Conservation (phyloP, 2,329 filamentous ascomycete species). For the Thermothelomyces thermophilus region DNA sequence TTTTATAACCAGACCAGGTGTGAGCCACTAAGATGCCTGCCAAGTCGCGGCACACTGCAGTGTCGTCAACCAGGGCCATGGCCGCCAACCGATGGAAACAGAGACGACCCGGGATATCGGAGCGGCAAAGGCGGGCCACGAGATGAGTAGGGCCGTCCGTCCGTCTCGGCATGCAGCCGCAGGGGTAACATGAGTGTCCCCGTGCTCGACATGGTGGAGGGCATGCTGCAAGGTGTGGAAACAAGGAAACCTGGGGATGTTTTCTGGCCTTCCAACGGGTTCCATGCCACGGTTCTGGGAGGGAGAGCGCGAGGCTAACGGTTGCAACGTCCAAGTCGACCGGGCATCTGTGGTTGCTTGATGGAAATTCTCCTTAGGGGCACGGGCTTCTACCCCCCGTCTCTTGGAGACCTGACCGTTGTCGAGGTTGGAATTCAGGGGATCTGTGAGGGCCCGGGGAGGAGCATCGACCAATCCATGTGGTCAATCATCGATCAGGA, state of each 20-base stretch:
- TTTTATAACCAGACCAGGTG: not conserved
- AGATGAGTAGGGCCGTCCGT: not conserved
- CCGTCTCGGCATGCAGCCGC: not conserved
- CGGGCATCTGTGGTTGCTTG: not conserved
- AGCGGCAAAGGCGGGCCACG: not conserved
- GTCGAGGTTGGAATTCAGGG: no score
- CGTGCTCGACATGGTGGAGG: not conserved
- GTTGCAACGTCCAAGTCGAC: not conserved
- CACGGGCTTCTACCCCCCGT: conserved; percentile 15
- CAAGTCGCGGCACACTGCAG: not conserved
- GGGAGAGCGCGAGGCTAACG: not conserved
- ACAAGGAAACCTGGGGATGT: not conserved
- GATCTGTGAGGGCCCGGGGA: not conserved
- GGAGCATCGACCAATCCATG: conserved; percentile 14
- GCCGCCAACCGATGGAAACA: not conserved
- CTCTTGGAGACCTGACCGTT: conserved; percentile 8
- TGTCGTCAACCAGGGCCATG: not conserved
- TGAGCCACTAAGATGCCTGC: no score
- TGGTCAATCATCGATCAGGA: not conserved
- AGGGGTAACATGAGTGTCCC: not conserved
- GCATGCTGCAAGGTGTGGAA: not conserved
- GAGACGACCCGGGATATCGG: not conserved
- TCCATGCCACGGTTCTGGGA: conserved; percentile 4
- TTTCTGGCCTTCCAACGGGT: conserved; percentile 13
- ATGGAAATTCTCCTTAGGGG: conserved; percentile 7